These are phyloP conservation scores for Curvularia spicifera DNA, from an alignment of 2,329 filamentous ascomycete genomes.

Conservation along the genomic window DNA sequence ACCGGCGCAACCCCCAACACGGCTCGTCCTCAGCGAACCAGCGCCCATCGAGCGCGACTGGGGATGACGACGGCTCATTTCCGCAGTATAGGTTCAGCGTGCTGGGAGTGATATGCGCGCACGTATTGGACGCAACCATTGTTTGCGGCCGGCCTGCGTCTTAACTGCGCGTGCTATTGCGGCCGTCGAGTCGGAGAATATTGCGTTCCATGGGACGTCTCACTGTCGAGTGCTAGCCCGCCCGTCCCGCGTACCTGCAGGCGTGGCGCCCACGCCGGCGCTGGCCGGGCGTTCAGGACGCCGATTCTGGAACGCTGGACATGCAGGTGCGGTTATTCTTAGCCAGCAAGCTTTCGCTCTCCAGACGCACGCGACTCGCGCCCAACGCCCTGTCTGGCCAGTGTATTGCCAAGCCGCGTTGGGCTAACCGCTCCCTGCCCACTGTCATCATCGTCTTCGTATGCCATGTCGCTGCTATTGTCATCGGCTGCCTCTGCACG, in stretches of 20 bases:
- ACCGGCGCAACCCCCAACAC: background rate
- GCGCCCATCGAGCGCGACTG: background rate
- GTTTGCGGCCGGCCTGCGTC: background rate
- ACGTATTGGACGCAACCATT: background rate
- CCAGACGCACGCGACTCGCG: slow-evolving; percentile 1
- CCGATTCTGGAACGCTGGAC: slow-evolving; percentile 19
- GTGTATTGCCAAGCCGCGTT: slow-evolving; percentile 1
- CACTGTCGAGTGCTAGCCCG: background rate
- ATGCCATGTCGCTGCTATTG: background rate
- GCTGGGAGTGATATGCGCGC: background rate
- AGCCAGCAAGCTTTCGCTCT: slow-evolving; percentile 2
- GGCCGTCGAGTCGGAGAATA: slow-evolving; percentile 4
- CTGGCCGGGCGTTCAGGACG: background rate
- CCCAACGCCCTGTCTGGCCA: background rate
- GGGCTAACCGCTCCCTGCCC: background rate
- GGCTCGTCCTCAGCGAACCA: background rate
- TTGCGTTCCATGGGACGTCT: slow-evolving; percentile 7
- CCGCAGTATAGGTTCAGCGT: too few relatives aligned
- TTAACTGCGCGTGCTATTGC: too few relatives aligned
- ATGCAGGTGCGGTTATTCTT: slow-evolving; percentile 13
- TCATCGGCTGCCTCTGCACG: background rate
- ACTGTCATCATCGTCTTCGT: background rate
- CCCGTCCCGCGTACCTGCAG: slow-evolving; percentile 15
- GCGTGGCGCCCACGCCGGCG: slow-evolving; percentile 9
- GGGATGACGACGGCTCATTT: slow-evolving; percentile 8